Evolutionary conservation across 2,329 filamentous ascomycete genomes (phyloP).

Genomic region (Colletotrichum kahawae): DNA sequence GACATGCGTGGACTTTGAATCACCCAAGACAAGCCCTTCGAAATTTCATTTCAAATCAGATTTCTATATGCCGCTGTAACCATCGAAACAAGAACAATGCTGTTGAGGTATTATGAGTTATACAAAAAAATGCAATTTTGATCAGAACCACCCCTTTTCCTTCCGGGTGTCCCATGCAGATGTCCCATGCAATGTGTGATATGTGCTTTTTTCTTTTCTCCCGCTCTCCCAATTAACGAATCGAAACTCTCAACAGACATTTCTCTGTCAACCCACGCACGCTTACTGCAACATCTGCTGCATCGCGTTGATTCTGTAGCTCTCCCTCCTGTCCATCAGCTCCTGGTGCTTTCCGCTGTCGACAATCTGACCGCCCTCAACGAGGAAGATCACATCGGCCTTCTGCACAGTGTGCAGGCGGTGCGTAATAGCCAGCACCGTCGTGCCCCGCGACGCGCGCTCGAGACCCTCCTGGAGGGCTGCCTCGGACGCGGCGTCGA

Average conservation of each 20-base stretch:
- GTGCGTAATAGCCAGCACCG: constrained; percentile 64
- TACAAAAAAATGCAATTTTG: not conserved
- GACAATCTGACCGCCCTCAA: constrained; percentile 48
- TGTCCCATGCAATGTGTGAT: not conserved
- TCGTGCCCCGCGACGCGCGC: constrained; percentile 56
- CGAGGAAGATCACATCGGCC: constrained; percentile 62
- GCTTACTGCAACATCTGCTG: constrained; percentile 31
- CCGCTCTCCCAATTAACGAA: not conserved
- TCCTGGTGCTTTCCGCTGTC: constrained; percentile 38
- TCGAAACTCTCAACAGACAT: not conserved
- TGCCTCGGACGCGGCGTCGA: constrained; percentile 74
- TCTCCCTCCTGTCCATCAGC: constrained; percentile 30
- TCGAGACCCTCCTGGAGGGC: constrained; percentile 72
- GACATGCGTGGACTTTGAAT: not conserved
- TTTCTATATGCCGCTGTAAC: not conserved
- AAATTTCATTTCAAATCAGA: not conserved
- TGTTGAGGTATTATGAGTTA: not conserved
- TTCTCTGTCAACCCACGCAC: not conserved
- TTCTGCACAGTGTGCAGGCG: constrained; percentile 60
- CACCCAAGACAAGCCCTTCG: not conserved
- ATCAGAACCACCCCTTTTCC: not conserved
- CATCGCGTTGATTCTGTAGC: constrained; percentile 36
- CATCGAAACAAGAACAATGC: not conserved
- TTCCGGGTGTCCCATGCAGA: not conserved
- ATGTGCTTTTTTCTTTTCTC: not conserved